Evolutionary conservation across 257 asterid genomes (phyloP).

Genomic region (Rubia yunnanensis): DNA sequence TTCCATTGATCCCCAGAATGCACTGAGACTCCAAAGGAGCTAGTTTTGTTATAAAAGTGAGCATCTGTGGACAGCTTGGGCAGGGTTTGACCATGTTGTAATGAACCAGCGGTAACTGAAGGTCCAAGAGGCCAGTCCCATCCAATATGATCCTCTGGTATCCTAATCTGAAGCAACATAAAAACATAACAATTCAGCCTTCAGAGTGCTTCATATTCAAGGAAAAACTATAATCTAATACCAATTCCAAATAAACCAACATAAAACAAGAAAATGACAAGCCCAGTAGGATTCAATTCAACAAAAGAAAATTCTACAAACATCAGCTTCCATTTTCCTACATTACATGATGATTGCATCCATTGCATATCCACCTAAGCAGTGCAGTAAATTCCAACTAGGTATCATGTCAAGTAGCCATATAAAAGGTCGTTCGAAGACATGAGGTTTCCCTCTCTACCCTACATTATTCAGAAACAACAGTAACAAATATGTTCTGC

Average conservation of each 20-base stretch:
- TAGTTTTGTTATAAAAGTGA: conserved; percentile 17
- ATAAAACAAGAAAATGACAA: conserved; percentile 3
- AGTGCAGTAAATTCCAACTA: not conserved
- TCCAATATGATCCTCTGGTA: conserved; percentile 42
- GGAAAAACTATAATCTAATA: conserved; percentile 15
- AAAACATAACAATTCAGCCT: conserved; percentile 20
- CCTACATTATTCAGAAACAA: not conserved
- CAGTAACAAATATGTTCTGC: not conserved
- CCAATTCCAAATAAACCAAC: conserved; percentile 7
- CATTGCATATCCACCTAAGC: not conserved
- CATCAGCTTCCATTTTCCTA: not conserved
- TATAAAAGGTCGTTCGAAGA: not conserved
- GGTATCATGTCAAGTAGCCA: not conserved
- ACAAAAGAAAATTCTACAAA: not conserved
- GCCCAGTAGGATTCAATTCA: not conserved
- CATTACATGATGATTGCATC: not conserved
- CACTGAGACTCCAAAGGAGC: conserved; percentile 22
- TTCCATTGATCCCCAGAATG: conserved; percentile 20
- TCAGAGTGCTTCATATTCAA: conserved; percentile 26
- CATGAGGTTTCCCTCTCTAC: not conserved
- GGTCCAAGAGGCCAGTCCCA: conserved; percentile 64
- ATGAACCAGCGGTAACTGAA: conserved; percentile 26
- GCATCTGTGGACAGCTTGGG: conserved; percentile 21
- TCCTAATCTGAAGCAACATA: conserved; percentile 37
- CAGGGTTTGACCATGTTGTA: conserved; percentile 14